Evolutionary conservation across 2,329 filamentous ascomycete species (phyloP).

Genomic region (Teratosphaeria destructans): DNA sequence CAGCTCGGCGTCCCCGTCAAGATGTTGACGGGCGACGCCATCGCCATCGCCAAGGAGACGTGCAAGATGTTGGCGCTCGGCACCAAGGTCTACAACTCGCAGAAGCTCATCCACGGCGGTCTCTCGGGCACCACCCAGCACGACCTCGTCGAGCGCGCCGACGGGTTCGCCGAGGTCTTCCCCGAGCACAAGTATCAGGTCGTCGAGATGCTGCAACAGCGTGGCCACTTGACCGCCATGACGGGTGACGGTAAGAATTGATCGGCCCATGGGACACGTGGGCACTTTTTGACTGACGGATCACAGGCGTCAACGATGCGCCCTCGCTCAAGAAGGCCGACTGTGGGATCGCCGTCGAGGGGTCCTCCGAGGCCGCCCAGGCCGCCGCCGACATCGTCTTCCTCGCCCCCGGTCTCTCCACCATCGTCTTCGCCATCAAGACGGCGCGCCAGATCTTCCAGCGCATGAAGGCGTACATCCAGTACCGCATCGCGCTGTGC

Average conservation of each 20-base stretch:
- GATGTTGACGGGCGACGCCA: slow-evolving; percentile 74
- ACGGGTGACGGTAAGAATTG: slow-evolving; percentile 51
- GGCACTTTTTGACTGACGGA: slow-evolving; percentile 8
- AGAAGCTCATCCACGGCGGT: slow-evolving; percentile 66
- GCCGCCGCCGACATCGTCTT: slow-evolving; percentile 66
- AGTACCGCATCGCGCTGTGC: slow-evolving; percentile 67
- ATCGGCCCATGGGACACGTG: not conserved
- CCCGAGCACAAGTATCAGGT: slow-evolving; percentile 69
- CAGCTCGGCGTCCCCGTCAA: slow-evolving; percentile 67
- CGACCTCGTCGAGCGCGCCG: slow-evolving; percentile 64
- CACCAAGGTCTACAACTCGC: slow-evolving; percentile 73
- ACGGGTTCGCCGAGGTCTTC: slow-evolving; percentile 65
- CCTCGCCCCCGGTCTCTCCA: slow-evolving; percentile 60
- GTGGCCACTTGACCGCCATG: slow-evolving; percentile 64
- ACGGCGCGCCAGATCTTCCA: slow-evolving; percentile 66
- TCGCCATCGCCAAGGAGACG: slow-evolving; percentile 70
- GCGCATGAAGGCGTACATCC: slow-evolving; percentile 68
- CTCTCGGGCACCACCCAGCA: slow-evolving; percentile 62
- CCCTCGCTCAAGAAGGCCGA: slow-evolving; percentile 65
- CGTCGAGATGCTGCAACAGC: slow-evolving; percentile 65
- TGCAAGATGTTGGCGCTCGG: slow-evolving; percentile 73
- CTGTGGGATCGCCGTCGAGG: slow-evolving; percentile 64
- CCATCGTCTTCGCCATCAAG: slow-evolving; percentile 64
- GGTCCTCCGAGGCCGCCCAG: slow-evolving; percentile 61
- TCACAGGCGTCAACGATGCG: slow-evolving; percentile 55